Percentiles rank a stretch among this genome's conserved stretches.
Evolutionary conservation across 2,329 filamentous ascomycete genomes (phyloP).

Genomic region (Colletotrichum sidae): DNA sequence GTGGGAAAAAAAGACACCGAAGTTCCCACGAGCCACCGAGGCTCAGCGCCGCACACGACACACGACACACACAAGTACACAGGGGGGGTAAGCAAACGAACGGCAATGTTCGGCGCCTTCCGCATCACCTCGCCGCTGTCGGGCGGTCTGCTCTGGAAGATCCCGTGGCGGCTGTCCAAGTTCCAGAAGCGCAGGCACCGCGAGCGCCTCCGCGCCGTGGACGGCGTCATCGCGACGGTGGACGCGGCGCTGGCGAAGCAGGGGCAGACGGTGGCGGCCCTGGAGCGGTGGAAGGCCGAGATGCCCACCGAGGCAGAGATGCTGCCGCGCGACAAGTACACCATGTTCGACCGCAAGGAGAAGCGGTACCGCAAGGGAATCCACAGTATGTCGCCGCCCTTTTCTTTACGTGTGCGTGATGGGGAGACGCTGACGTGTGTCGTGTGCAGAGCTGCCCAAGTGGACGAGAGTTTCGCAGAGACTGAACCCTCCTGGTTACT

Average conservation of each 20-base stretch:
- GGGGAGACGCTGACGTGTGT: not conserved
- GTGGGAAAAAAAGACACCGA: too few species aligned
- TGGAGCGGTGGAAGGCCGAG: slow-evolving; percentile 92
- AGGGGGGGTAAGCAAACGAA: too few species aligned
- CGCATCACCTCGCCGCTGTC: slow-evolving; percentile 81
- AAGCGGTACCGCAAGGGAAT: slow-evolving; percentile 97
- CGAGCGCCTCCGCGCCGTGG: slow-evolving; percentile 84
- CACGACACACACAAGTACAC: slow-evolving; percentile 21
- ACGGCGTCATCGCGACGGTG: slow-evolving; percentile 86
- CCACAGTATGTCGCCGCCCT: slow-evolving; percentile 78
- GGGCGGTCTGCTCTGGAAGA: slow-evolving; percentile 93
- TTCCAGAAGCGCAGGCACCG: slow-evolving; percentile 92
- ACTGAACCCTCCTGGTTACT: slow-evolving; percentile 95
- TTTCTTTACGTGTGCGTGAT: slow-evolving; percentile 11
- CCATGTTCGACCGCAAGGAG: slow-evolving; percentile 95
- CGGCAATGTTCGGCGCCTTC: slow-evolving; percentile 83
- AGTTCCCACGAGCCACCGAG: not conserved
- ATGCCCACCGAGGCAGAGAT: slow-evolving; percentile 98
- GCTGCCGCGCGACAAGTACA: slow-evolving; percentile 97
- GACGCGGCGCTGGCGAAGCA: slow-evolving; percentile 81
- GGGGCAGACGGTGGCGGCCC: slow-evolving; percentile 77
- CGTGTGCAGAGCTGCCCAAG: slow-evolving; percentile 77
- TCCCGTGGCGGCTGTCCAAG: slow-evolving; percentile 92
- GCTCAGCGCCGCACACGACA: not conserved
- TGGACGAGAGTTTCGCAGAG: slow-evolving; percentile 97